These are phyloP conservation scores for Colletotrichum incanum DNA, from an alignment of 2,329 filamentous ascomycete species.

Conservation along the genomic window DNA sequence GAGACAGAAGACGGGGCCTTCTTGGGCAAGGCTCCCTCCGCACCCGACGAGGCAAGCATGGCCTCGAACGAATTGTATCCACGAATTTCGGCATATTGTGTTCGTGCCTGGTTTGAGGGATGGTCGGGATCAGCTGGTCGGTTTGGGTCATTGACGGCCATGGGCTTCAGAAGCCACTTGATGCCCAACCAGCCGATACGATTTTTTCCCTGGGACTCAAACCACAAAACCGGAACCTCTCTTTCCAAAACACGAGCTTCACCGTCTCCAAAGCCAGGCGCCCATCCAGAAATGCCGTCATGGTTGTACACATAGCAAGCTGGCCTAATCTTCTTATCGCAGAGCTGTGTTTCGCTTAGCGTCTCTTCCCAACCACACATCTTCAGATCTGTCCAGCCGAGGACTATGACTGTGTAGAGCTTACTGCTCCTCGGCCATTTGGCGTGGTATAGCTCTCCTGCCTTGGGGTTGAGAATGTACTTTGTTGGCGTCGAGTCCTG, in stretches of 20 bases:
- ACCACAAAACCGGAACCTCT: constrained; percentile 45
- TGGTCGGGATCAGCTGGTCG: constrained; percentile 25
- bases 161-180: constrained; percentile 18
- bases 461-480: constrained; percentile 38
- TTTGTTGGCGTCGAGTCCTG: neutral
- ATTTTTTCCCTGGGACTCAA: constrained; percentile 42
- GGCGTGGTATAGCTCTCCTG: constrained; percentile 43
- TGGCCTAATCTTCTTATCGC: constrained; percentile 27
- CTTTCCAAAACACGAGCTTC: constrained; percentile 36
- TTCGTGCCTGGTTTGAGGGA: constrained; percentile 28
- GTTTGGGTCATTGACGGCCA: constrained; percentile 35
- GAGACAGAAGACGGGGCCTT: constrained; percentile 30
- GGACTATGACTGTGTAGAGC: constrained; percentile 43
- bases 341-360: constrained; percentile 28
- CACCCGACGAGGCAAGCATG: constrained; percentile 21
- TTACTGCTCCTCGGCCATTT: constrained; percentile 36
- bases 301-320: constrained; percentile 40
- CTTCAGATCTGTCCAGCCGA: constrained; percentile 42
- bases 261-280: constrained; percentile 40
- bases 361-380: constrained; percentile 34
- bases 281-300: constrained; percentile 43
- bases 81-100: constrained; percentile 28
- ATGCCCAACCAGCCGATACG: constrained; percentile 35
- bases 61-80: constrained; percentile 38
- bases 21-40: neutral